Conservation (phyloP, 1,139 yeast species). For the Suhomyces bribrorum region DNA sequence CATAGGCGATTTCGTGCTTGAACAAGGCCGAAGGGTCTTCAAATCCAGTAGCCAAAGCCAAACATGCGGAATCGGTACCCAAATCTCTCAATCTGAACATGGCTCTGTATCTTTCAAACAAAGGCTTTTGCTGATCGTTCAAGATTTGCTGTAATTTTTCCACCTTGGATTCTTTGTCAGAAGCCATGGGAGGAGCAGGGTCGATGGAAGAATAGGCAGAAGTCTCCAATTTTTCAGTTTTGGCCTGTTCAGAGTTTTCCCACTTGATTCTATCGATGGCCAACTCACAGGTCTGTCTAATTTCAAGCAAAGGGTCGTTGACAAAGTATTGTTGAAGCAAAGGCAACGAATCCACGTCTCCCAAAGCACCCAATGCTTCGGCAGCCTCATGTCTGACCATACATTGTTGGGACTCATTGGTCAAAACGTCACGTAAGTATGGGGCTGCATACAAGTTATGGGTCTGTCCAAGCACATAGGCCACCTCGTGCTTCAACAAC, state of each 20-base stretch:
- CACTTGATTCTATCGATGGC: constrained; percentile 94
- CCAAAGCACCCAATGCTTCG: constrained; percentile 96
- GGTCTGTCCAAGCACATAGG: constrained; percentile 97
- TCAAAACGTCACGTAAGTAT: constrained; percentile 69
- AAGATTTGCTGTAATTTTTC: constrained; percentile 66
- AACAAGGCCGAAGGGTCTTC: constrained; percentile 88
- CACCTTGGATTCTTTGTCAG: constrained; percentile 56
- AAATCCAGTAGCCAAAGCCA: constrained; percentile 89
- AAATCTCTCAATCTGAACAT: constrained; percentile 97
- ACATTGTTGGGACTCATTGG: constrained; percentile 67
- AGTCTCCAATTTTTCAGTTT: constrained; percentile 66
- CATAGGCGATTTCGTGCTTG: constrained; percentile 97
- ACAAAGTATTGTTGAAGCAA: constrained; percentile 62
- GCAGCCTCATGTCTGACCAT: constrained; percentile 99
- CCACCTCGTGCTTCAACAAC: constrained; percentile 94
- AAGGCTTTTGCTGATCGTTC: constrained; percentile 73
- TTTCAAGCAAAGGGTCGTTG: constrained; percentile 82
- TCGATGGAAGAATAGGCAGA: constrained; percentile 87
- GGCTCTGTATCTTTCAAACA: constrained; percentile 95
- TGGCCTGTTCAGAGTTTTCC: constrained; percentile 72
- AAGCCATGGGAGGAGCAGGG: constrained; percentile 95
- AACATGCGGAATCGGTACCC: constrained; percentile 89
- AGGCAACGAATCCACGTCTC: constrained; percentile 73
- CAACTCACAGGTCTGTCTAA: constrained; percentile 95
- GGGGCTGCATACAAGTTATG: constrained; percentile 78